Base-by-base conservation (phyloP, 2,329 filamentous ascomycete genomes). In the Trichophyton benhamiae region DNA sequence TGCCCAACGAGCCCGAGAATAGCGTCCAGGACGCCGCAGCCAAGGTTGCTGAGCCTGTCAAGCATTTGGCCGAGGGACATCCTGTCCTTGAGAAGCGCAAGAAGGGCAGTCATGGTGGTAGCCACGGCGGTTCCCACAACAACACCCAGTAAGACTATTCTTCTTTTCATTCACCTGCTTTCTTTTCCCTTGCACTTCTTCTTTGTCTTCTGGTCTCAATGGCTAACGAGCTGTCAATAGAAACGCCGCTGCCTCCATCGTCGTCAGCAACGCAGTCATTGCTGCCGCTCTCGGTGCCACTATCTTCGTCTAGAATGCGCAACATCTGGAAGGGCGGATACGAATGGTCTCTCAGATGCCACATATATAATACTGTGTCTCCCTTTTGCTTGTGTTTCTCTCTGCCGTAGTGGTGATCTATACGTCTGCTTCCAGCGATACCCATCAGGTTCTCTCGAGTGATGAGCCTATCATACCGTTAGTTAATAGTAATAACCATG, bases 191-290 rank as follows among this genome's bases (percentile, higher is more conserved):
- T 8, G 13, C 9, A 17, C 22, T 33, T 15, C 48, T 2, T 30
- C 9, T 17, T 30, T 33, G 11, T 13, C 25, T 11, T 52, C 11
- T 6, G 17, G 27, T 30, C 22, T 13, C 27, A 13, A 8, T 30
- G 13, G 17, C 49, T 53, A 53, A 53, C 41, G n/a, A 8, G 22
- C 17, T 53, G 27, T 20, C 22, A 25, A 48, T 30, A 53, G 22
- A 13, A 53, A n/a, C 27, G 49, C 22, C 13, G 49, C 49, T n/a
- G 13, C 49, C 22, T 53, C 49, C 22, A 53, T 30, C 49, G 49
- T 53, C 22, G 49, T 53, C 49, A 53, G 49, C 49, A 53, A 53
- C 49, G 49, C 49, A 22, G 49, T 22, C 22, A 53, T 53, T 33
- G 27, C 15, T 4, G 49, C 49, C n/a, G 49, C 49, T 13, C 49